Conservation (phyloP, 2,329 filamentous ascomycete genomes). For the Botrytis cinerea region DNA sequence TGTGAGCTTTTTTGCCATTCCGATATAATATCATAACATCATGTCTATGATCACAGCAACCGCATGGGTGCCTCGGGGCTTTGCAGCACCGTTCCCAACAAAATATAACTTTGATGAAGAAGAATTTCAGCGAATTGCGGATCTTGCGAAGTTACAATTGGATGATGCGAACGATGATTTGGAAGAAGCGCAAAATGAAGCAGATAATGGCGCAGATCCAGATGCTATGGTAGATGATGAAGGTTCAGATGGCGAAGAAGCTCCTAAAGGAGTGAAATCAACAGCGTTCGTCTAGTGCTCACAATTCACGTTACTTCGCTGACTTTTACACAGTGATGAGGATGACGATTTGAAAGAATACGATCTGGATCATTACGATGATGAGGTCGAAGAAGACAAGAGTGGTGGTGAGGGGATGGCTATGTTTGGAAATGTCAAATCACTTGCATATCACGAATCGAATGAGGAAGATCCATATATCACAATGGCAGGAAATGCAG, state of each 20-base stretch:
- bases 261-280: constrained; percentile 41
- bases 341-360: constrained; percentile 96
- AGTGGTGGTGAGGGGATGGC: constrained; percentile 69
- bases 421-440: constrained; percentile 96
- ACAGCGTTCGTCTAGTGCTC: constrained; percentile 45
- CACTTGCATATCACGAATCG: constrained; percentile 88
- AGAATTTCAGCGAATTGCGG: constrained; percentile 59
- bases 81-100: constrained; percentile 58
- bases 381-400: constrained; percentile 70
- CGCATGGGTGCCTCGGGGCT: constrained; percentile 59
- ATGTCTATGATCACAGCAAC: constrained; percentile 60
- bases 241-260: constrained; percentile 37
- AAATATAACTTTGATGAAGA: constrained; percentile 61
- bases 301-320: constrained; percentile 36
- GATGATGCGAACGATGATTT: constrained; percentile 91
- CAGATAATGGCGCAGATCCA: constrained; percentile 39
- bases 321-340: constrained; percentile 48
- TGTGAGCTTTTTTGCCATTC: neutral
- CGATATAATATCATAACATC: constrained; percentile 21
- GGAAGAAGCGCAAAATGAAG: constrained; percentile 53
- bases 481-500: constrained; percentile 70
- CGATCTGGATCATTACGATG: constrained; percentile 93
- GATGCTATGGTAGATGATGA: constrained; percentile 46
- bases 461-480: constrained; percentile 97
- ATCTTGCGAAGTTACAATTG: constrained; percentile 61